These are phyloP conservation scores for Eimeria acervulina DNA, from an alignment of 169 alveolate species.

Conservation along the genomic window DNA sequence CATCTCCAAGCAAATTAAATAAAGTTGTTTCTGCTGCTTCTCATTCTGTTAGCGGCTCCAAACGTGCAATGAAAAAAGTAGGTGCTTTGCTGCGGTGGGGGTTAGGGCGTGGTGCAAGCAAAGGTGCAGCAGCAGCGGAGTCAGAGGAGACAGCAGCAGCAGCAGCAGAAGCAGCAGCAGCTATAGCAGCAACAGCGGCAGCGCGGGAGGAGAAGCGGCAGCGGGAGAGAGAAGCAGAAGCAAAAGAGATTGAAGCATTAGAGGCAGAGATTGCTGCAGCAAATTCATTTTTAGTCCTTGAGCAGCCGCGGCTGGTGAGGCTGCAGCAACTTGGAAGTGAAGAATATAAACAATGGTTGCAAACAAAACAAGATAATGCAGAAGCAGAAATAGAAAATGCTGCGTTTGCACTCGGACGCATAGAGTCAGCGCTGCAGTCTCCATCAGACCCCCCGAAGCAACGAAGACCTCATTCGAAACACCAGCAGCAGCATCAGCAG, in stretches of 20 bases:
- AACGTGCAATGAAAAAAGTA: background rate
- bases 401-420: too few species aligned
- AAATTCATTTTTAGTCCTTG: too few species aligned
- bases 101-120: background rate
- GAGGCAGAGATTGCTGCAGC: background rate
- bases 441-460: too few species aligned
- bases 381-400: too few species aligned
- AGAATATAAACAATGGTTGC: background rate
- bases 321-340: background rate
- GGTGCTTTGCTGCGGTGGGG: background rate
- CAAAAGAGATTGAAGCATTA: background rate
- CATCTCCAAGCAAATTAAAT: background rate
- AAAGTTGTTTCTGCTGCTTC: background rate
- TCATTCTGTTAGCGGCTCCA: background rate
- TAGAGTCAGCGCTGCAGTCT: too few species aligned
- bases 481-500: background rate
- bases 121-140: background rate
- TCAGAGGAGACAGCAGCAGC: background rate
- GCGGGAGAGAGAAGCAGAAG: background rate
- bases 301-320: background rate
- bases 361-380: too few species aligned
- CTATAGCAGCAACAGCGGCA: background rate
- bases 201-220: background rate
- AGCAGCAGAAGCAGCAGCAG: background rate
- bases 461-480: background rate